These are phyloP conservation scores for Mycosphaerella sp. DNA, from an alignment of 2,329 filamentous ascomycete species.

Conservation along the genomic window DNA sequence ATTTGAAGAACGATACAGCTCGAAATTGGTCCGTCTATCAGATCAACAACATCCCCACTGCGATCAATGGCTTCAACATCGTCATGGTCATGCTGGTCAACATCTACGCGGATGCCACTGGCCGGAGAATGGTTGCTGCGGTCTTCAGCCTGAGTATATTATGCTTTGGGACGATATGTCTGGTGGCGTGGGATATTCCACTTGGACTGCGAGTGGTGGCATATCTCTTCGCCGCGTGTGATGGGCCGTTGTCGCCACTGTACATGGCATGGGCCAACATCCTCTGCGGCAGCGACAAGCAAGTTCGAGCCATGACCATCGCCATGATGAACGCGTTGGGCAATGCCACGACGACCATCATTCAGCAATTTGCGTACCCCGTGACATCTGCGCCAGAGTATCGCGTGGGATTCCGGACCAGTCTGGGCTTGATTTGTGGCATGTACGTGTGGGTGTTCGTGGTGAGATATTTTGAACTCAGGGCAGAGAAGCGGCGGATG, in stretches of 20 bases:
- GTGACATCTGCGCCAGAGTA: conserved; percentile 11
- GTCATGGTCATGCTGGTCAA: conserved; percentile 14
- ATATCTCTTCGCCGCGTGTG: conserved; percentile 35
- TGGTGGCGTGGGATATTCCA: conserved; percentile 15
- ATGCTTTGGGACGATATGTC: conserved; percentile 11
- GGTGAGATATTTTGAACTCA: conserved; percentile 11
- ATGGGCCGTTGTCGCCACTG: conserved; percentile 35
- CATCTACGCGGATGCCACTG: conserved; percentile 31
- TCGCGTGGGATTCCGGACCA: conserved; percentile 10
- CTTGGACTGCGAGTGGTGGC: conserved; percentile 31
- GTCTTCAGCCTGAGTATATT: conserved; percentile 27
- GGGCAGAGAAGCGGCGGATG: not conserved
- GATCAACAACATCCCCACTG: conserved; percentile 17
- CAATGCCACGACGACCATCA: conserved; percentile 18
- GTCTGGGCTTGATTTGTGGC: conserved; percentile 14
- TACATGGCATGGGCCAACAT: conserved; percentile 37
- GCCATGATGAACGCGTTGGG: conserved; percentile 36
- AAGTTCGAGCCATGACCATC: conserved; percentile 34
- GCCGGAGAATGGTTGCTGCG: conserved; percentile 31
- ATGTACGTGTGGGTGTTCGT: conserved; percentile 16
- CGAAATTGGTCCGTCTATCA: conserved; percentile 14
- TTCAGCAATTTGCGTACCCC: conserved; percentile 19
- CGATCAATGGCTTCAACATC: conserved; percentile 16
- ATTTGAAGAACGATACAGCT: conserved; percentile 11
- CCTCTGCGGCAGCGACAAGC: conserved; percentile 31